Base-by-base conservation (phyloP, 495 filamentous ascomycete species). In the Apiosordaria backusii region DNA sequence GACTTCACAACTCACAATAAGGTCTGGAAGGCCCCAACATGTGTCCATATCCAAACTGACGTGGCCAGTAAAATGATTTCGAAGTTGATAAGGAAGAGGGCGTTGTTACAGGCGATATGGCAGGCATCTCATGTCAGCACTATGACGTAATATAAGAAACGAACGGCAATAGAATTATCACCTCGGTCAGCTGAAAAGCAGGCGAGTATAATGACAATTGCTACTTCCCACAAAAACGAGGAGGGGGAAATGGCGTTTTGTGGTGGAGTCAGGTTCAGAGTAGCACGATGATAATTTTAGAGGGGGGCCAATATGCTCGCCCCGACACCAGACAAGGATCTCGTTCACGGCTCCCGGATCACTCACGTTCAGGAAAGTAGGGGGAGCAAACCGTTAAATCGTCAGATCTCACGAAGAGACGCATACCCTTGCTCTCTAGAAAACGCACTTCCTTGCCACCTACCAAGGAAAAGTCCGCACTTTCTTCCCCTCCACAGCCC, bases 111-210 rank as follows among this genome's bases (percentile, higher is more conserved):
- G 50, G 50, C 4, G 50, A 54, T 10, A 18, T 54, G 16, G 50
- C 16, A 18, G 50, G 50, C 16, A 54, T 54, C 50, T 15, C 1
- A 54, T 54, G 16, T 54, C 50, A 54, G 50, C 16, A 54, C 50
- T 22, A 54, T 54, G 16, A 54, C 50, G 6, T 1, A 54, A 54
- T 54, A 54, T 54, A 54, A n/a, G 50, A 54, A 18, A 54, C 50
- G 50, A 54, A 54, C 50, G 50, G 50, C 16, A 54, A 54, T 22
- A 54, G 50, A 54, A 54, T 18, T 54, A 54, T 54, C 16, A 54
- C 16, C 4, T 54, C 50, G 4, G 16, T n/a, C 0, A 54, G 50
- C 50, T 54, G 1, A 54, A 54, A 22, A 54, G 4, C 50, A 18
- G 50, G 50, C 50, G 50, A 54, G 50, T 9, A 54, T 22, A 54